Base-by-base conservation (phyloP, 2,329 filamentous ascomycete species). In the Pseudogymnoascus sp. region DNA sequence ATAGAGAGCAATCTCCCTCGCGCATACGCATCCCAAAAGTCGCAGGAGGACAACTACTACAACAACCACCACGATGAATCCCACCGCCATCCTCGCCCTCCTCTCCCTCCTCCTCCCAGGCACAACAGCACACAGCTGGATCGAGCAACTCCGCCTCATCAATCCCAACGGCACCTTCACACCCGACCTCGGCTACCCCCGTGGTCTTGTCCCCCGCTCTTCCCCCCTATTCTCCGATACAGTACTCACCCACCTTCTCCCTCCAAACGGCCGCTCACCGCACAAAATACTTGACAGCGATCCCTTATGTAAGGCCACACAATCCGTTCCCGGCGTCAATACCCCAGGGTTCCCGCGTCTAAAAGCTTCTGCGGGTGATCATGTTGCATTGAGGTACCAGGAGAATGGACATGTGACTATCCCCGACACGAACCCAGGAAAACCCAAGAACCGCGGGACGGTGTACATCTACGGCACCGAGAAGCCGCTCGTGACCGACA, bases 321-420 rank as follows among this genome's bases (percentile, higher is more conserved):
- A 72, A 42, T 19, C 50, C 10, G 29, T 56, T 21, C 50, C 50
- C 2, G 50, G 50, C n/a, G 5, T 56, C n/a, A 56, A 56, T 14
- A 68, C 64, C 10, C 6, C 60, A 7, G 67, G 65, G 24, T 68
- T 59, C 26, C 67, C 66, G 31, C 37, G 59, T 21, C 64, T 74
- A 26, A 74, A 77, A 26, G 85, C 82, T 16, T 72, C 78, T 1
- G 74, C 83, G 2, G 87, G 88, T 59, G 86, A 88, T 69, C 81
- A 80, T 44, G 76, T 92, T 64, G 86, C 88, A 33, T 73, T 92
- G 62, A 79, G 82, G 63, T 90, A 89, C 74, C 80, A 85, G 65
- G 89, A 93, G 72, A 93, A 93, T 69, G 89, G 89, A 26, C 89
- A 93, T 74, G 88, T 90, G 50, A 87, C 86, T 0, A 75, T 82